Evolutionary conservation across 1,139 yeast genomes (phyloP).

Genomic region (Ashbya aceris): DNA sequence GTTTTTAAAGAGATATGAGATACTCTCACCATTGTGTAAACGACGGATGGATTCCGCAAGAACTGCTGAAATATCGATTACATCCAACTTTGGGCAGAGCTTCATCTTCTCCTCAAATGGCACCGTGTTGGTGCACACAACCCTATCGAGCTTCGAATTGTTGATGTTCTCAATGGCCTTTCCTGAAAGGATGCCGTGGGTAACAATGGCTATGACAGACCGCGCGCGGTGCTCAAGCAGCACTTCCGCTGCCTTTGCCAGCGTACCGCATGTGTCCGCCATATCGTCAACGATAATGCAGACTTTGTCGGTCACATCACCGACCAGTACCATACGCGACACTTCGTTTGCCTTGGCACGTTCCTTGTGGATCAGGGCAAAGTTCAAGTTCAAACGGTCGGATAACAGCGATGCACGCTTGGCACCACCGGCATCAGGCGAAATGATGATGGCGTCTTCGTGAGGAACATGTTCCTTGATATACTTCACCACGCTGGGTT

Average conservation of each 20-base stretch:
- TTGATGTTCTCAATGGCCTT: constrained; percentile 80
- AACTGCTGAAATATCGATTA: constrained; percentile 79
- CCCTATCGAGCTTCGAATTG: constrained; percentile 63
- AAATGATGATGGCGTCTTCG: constrained; percentile 71
- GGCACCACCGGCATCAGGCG: constrained; percentile 99
- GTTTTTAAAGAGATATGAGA: constrained; percentile 78
- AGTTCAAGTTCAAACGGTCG: constrained; percentile 82
- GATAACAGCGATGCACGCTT: constrained; percentile 95
- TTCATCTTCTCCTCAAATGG: constrained; percentile 74
- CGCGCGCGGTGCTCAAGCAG: constrained; percentile 72
- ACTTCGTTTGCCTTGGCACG: constrained; percentile 93
- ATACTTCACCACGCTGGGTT: constrained; percentile 85
- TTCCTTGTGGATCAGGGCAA: constrained; percentile 94
- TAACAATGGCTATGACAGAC: constrained; percentile 86
- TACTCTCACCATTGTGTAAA: constrained; percentile 94
- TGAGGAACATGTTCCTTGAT: constrained; percentile 65
- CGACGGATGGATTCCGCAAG: constrained; percentile 96
- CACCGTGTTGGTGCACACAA: constrained; percentile 90
- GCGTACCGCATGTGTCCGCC: constrained; percentile 98
- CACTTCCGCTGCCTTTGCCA: constrained; percentile 92
- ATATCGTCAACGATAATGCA: constrained; percentile 93
- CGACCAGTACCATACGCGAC: constrained; percentile 89
- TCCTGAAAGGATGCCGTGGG: constrained; percentile 90
- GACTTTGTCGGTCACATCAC: constrained; percentile 81
- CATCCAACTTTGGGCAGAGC: constrained; percentile 65